A percentile compares a stretch with the other conserved stretches of the same genome.
Conservation (phyloP, 257 asterid genomes). For the Primulina tabacum region DNA sequence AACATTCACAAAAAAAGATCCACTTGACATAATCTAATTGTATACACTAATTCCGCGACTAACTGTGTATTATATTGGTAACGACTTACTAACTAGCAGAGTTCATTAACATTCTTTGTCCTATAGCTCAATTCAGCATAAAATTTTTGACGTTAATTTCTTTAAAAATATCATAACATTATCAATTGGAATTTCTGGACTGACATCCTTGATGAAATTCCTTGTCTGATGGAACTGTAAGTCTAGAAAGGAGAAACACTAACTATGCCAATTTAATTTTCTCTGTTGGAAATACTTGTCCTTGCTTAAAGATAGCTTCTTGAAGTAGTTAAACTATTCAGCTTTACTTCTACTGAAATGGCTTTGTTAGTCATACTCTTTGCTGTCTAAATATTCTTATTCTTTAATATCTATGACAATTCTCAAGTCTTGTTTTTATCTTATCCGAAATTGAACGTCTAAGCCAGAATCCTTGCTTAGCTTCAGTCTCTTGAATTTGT, state of each 20-base stretch:
- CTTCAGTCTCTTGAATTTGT: background rate
- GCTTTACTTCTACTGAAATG: background rate
- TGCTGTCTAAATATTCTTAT: background rate
- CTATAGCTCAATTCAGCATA: background rate
- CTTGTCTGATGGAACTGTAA: background rate
- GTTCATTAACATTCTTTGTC: background rate
- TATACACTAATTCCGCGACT: background rate
- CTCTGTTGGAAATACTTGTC: background rate
- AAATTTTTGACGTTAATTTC: too few species aligned
- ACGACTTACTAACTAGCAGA: background rate
- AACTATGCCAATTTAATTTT: background rate
- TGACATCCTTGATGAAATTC: background rate
- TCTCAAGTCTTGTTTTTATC: background rate
- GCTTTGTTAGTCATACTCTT: background rate
- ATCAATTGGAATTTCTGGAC: background rate
- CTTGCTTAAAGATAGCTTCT: background rate
- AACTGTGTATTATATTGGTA: background rate
- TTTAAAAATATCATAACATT: background rate
- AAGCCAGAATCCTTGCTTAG: background rate
- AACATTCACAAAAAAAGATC: background rate
- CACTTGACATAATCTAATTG: background rate
- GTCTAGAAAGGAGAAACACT: background rate
- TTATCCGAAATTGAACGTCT: background rate
- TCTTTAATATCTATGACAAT: background rate
- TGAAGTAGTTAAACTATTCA: background rate